Evolutionary conservation across 164 flowering plant species (phyloP).

Genomic region (Platanus orientalis): DNA sequence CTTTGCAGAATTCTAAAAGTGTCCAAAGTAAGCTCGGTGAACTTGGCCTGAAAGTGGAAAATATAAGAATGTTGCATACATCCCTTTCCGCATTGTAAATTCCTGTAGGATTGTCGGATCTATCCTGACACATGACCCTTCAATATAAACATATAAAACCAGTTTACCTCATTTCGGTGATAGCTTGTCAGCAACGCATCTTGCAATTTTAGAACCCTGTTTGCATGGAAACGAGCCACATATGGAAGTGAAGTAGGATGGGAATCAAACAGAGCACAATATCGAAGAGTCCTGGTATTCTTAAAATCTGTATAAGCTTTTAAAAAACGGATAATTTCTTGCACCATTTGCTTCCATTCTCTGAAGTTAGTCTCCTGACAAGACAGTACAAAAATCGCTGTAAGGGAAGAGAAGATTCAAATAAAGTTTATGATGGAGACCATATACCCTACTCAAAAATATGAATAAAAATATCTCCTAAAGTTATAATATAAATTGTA

Average conservation of each 20-base stretch:
- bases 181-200: slow-evolving; percentile 87
- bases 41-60: slow-evolving; percentile 67
- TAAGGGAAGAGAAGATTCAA: background rate
- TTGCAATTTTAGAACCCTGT: slow-evolving; percentile 62
- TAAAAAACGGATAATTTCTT: slow-evolving; percentile 77
- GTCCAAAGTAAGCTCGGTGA: slow-evolving; percentile 89
- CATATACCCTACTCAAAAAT: background rate
- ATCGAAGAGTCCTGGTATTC: slow-evolving; percentile 67
- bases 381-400: slow-evolving; percentile 4
- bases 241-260: slow-evolving; percentile 56
- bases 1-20: slow-evolving; percentile 92
- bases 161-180: slow-evolving; percentile 81
- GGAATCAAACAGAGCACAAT: slow-evolving; percentile 54
- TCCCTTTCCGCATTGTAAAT: background rate
- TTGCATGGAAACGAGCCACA: slow-evolving; percentile 82
- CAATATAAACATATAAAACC: slow-evolving; percentile 4
- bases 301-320: slow-evolving; percentile 46
- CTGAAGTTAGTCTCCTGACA: slow-evolving; percentile 73
- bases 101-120: background rate
- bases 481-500: too few species aligned
- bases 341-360: slow-evolving; percentile 89
- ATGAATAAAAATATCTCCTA: background rate
- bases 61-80: background rate
- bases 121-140: slow-evolving; percentile 1
- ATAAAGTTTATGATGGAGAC: background rate